Evolutionary conservation across 768 basidiomycete species (phyloP).

Genomic region (Russula ochroleuca): DNA sequence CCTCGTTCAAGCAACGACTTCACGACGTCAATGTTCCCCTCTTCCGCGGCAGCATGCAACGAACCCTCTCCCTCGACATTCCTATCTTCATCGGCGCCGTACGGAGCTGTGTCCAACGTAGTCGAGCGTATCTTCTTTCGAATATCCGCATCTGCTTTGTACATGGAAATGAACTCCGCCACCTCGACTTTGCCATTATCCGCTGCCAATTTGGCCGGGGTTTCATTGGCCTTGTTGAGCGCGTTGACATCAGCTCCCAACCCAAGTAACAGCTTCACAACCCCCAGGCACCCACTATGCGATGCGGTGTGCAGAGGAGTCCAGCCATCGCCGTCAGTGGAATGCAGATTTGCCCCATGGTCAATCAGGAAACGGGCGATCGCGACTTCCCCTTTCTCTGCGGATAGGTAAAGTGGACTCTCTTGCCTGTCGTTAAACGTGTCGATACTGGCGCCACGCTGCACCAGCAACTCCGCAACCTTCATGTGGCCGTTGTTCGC

Average conservation of each 20-base stretch:
- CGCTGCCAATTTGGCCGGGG: not conserved
- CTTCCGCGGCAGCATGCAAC: too few species aligned
- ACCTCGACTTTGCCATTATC: not conserved
- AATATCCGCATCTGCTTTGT: not conserved
- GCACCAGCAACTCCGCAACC: not conserved
- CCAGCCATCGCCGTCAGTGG: not conserved
- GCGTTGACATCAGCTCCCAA: not conserved
- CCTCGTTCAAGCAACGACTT: too few species aligned
- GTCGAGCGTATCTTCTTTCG: not conserved
- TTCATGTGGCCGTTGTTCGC: too few species aligned
- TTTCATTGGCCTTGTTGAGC: not conserved
- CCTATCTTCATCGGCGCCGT: too few species aligned
- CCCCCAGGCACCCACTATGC: not conserved
- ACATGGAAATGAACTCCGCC: not conserved
- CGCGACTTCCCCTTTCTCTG: not conserved
- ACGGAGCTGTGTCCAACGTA: too few species aligned
- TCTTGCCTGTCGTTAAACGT: not conserved
- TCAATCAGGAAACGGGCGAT: slow-evolving; percentile 1
- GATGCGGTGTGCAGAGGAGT: slow-evolving; percentile 7
- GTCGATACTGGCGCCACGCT: not conserved
- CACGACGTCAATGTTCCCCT: too few species aligned
- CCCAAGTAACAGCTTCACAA: not conserved
- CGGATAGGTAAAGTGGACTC: not conserved
- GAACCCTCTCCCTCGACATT: too few species aligned
- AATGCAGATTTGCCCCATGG: not conserved